phyloP scores from a whole-genome alignment of 768 basidiomycete genomes.

The Suillus lakei region DNA sequence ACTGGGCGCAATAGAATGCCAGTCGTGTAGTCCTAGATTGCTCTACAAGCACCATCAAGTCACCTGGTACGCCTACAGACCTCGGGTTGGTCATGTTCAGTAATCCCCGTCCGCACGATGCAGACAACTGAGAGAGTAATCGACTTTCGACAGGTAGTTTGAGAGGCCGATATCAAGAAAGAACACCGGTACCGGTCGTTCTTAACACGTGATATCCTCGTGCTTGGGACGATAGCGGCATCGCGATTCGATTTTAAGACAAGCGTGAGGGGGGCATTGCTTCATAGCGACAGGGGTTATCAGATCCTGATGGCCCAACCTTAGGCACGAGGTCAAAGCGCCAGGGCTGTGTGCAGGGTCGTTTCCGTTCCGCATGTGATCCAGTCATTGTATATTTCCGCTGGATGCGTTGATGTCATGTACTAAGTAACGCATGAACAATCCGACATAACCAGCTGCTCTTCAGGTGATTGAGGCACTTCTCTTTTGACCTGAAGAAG shows the following conservation, averaged over 20 bases:
- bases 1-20: neutral
- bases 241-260: neutral
- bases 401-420: neutral
- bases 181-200: neutral
- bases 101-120: neutral
- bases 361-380: constrained; percentile 1
- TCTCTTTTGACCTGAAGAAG: neutral
- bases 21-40: neutral
- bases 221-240: neutral
- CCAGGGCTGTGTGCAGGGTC: neutral
- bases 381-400: neutral
- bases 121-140: neutral
- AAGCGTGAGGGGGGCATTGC: neutral
- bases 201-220: neutral
- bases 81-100: neutral
- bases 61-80: neutral
- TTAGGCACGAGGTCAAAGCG: neutral
- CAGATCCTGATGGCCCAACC: neutral
- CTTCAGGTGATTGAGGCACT: neutral
- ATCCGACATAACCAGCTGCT: neutral
- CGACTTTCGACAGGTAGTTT: neutral
- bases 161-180: too few species aligned
- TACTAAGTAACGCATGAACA: neutral
- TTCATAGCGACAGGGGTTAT: neutral
- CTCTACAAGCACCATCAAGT: neutral